Percentiles rank a stretch among this genome's conserved stretches.
phyloP scores from a whole-genome alignment of 2,329 filamentous ascomycete genomes.

The Cercospora beticola region DNA sequence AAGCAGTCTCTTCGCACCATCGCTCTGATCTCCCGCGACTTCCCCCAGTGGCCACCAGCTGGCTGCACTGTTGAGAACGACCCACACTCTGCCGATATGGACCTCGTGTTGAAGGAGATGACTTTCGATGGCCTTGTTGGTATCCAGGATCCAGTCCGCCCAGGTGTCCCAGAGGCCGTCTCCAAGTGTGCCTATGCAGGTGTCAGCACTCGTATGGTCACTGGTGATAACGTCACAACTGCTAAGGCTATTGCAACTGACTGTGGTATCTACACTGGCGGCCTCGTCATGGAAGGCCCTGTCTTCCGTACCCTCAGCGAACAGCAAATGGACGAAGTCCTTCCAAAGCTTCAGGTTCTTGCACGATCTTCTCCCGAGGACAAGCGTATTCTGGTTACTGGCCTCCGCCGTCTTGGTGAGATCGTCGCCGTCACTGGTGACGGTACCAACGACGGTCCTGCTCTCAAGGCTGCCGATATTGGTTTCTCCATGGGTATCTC shows the following conservation, averaged over 20 bases:
- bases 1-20: conserved; percentile 80
- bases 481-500: conserved; percentile 68
- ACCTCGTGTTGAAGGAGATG: conserved; percentile 70
- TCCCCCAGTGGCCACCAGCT: conserved; percentile 70
- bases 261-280: conserved; percentile 63
- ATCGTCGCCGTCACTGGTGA: conserved; percentile 67
- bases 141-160: conserved; percentile 71
- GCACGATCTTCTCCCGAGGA: conserved; percentile 69
- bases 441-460: conserved; percentile 65
- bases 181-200: conserved; percentile 65
- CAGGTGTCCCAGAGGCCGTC: conserved; percentile 67
- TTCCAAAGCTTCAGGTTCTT: conserved; percentile 65
- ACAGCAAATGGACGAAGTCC: conserved; percentile 53
- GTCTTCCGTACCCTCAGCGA: conserved; percentile 45
- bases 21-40: conserved; percentile 78
- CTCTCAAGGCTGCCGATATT: conserved; percentile 65
- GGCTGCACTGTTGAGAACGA: conserved; percentile 61
- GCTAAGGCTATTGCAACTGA: conserved; percentile 71
- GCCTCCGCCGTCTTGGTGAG: conserved; percentile 63
- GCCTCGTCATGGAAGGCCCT: conserved; percentile 47
- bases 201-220: conserved; percentile 72
- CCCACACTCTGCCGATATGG: conserved; percentile 62
- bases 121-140: conserved; percentile 70
- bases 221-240: conserved; percentile 71
- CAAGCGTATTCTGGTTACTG: conserved; percentile 64